Base-by-base conservation (phyloP, 139 green algal species). In the Cymbomonas tetramitiformis region DNA sequence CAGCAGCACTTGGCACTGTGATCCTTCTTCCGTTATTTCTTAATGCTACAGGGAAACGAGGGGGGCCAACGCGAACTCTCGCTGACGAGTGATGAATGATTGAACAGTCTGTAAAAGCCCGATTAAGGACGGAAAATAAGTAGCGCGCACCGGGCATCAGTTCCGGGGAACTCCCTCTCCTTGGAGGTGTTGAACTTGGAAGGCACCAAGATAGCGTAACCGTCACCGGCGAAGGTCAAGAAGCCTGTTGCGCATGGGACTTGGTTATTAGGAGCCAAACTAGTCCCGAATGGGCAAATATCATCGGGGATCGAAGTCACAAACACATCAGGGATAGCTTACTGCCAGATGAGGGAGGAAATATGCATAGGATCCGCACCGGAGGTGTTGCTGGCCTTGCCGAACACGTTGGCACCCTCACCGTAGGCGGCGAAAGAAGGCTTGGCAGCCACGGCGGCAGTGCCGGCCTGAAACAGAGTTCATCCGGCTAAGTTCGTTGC, bases 161-260 rank as follows among this genome's bases (percentile, higher is more conserved):
- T 47, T 54, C 74, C 75, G 9, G 68, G 65, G 83, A 84, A 91
- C 56, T 94, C 85, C n/a, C 57, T 51, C 81, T 98, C 87, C 73
- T 83, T 89, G 67, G 69, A 83, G 38, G 91, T 87, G 80, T 94
- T 95, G 86, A 85, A 97, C 82, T 93, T 95, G 68, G 75, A 68
- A 41, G 91, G 91, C 48, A 98, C 67, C 58, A 90, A 67, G 56
- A 98, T 25, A 1, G 80, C 68, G 69, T 90, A 98, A 70, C 81
- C 87, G 28, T 94, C 85, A 19, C 91, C 91, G 43, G 77, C 68
- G 73, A 94, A 98, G 19, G 81, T 76, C 28, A 93, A 63, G 67
- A 93, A 96, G 56, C 85, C 82, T 82, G 65, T 29, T 21, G 10
- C n/a, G n/a, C n/a, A n/a, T n/a, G n/a, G n/a, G n/a, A n/a, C n/a